A percentile compares a stretch with the other conserved stretches of the same genome.
phyloP scores from a whole-genome alignment of 164 flowering plant genomes.

The Houttuynia cordata region DNA sequence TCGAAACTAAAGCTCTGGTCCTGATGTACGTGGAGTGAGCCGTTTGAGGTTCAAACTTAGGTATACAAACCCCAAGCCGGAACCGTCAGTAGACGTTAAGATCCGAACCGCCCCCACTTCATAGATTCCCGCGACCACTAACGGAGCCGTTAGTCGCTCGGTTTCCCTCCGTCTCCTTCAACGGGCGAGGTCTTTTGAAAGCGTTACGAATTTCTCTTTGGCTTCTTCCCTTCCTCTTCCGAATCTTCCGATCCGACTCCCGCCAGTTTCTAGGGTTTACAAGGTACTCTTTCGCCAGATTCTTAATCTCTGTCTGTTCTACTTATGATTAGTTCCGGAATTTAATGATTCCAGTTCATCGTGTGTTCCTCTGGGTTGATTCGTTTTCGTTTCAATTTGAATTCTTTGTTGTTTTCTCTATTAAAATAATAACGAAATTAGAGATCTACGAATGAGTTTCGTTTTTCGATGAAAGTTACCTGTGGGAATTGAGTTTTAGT shows the following conservation, averaged over 20 bases:
- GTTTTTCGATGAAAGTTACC: no score
- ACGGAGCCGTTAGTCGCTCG: conserved; percentile 44
- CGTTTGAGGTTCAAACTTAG: conserved; percentile 85
- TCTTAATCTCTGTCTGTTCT: neutral
- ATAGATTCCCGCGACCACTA: conserved; percentile 18
- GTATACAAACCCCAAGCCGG: conserved; percentile 7
- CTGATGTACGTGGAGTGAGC: conserved; percentile 26
- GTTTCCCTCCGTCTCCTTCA: conserved; percentile 34
- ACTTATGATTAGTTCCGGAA: neutral
- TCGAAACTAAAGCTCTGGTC: conserved; percentile 8
- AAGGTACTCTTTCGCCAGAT: conserved; percentile 14
- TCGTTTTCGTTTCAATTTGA: conserved; percentile 1
- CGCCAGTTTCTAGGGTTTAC: conserved; percentile 18
- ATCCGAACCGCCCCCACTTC: conserved; percentile 13
- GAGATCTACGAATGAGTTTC: no score
- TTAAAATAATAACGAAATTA: neutral
- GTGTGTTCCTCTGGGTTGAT: neutral
- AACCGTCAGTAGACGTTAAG: conserved; percentile 19
- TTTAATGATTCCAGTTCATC: conserved; percentile 5
- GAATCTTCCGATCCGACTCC: conserved; percentile 29
- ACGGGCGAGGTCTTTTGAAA: conserved; percentile 52
- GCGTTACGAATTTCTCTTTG: neutral
- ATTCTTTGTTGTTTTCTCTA: conserved; percentile 1
- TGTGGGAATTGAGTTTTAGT: no score
- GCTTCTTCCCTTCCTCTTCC: conserved; percentile 1